Evolutionary conservation across 2,329 filamentous ascomycete species (phyloP), one percentile per base, ranked within the genome.

Genomic region (Alternaria burnsii): DNA sequence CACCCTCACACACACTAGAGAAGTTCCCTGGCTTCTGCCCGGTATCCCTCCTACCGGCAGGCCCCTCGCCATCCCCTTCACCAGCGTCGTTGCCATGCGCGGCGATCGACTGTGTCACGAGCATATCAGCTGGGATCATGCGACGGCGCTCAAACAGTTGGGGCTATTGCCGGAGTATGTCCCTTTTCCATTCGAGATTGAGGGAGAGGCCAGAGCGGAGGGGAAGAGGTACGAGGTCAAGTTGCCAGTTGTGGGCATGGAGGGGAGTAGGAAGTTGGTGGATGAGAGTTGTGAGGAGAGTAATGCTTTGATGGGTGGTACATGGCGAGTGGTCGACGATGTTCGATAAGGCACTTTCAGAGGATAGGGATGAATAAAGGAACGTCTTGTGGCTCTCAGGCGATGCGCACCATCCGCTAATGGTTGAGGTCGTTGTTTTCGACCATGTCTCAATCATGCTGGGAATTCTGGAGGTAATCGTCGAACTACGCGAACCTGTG

Each of bases 41-140:
- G 71, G 70, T n/a, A 65, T 78, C 10, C 76, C 76, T 11, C 73
- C 76, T 0, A 78, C 76, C 0, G 59, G 66, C 3, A 67, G 65
- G 24, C 54, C 58, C 0, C 64, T 90, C 2, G 80, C 84, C n/a
- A 81, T 91, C 6, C 88, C 89, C 0, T 86, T 91, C 62, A 89
- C 85, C 0, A 82, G 85, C 3, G 82, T 91, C 0, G 88, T 91
- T 5, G 89, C 89, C 57, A 84, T 91, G 54, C 84, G 89, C 2
- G 89, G 89, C 3, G 88, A 91, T 70, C 81, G 88, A 0, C 77
- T 92, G 0, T 90, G 87, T 65, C 88, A 91, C 64, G 89, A 92
- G 72, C 89, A 91, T 67, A 91, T 92, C 43, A 80, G 84, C 14
- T 92, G 89, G 89, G 89, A 92, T 60, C 88, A 91, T 72, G 86